phyloP scores from a whole-genome alignment of 179 eudicot genomes.

The Spergularia azorica region DNA sequence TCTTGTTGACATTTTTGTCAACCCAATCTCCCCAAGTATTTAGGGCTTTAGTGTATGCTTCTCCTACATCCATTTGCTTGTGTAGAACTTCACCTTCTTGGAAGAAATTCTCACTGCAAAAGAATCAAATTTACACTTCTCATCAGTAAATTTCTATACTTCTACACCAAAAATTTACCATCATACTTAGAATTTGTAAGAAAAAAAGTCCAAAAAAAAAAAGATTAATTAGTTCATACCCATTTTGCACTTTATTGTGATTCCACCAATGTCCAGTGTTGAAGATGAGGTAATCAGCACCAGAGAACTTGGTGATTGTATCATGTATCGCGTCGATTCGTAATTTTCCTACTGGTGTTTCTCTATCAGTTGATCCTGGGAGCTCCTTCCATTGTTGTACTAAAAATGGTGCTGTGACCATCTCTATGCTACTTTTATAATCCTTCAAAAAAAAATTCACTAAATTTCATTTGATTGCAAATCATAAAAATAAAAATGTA shows the following conservation, averaged over 20 bases:
- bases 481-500: no score
- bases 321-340: conserved; percentile 48
- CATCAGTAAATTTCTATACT: neutral
- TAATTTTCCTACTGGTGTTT: conserved; percentile 34
- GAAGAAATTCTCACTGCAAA: conserved; percentile 45
- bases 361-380: conserved; percentile 19
- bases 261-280: conserved; percentile 84
- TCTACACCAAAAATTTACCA: no score
- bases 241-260: conserved; percentile 45
- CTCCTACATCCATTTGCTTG: conserved; percentile 35
- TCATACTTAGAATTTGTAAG: conserved; percentile 10
- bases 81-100: conserved; percentile 51
- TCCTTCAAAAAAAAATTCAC: conserved; percentile 33
- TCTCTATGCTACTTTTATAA: conserved; percentile 47
- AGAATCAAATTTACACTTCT: neutral
- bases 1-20: conserved; percentile 39
- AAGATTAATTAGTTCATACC: conserved; percentile 25
- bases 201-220: neutral
- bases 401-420: conserved; percentile 53
- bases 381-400: conserved; percentile 40
- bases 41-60: conserved; percentile 55
- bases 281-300: conserved; percentile 64
- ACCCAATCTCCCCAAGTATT: conserved; percentile 69
- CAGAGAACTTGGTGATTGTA: conserved; percentile 31
- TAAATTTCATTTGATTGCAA: no score